Evolutionary conservation across 1,139 yeast species (phyloP), one percentile per base, ranked within the genome.

Genomic region (Pichia sp.): DNA sequence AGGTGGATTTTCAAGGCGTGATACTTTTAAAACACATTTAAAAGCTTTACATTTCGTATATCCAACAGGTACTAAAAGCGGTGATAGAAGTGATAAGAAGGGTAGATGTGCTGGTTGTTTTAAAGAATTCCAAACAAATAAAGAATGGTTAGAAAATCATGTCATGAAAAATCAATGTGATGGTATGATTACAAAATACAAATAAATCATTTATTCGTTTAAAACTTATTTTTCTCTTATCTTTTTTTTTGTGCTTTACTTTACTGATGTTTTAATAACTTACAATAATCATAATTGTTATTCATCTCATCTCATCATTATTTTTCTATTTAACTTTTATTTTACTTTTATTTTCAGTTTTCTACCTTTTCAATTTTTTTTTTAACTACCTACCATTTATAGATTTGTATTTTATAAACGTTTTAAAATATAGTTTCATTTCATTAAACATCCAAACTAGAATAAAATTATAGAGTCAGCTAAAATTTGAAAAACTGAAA

Each of bases 91-190:
- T 49, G 56, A 60, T 39, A 65, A 66, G 27, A 65, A 71, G 32
- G 82, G 82, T 10, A 60, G 78, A 49, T 77, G 82, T 62, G 78
- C 78, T 28, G 80, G 80, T 41, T 77, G 82, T 55, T 76, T 74
- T 55, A 64, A 69, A 49, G 69, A 60, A 56, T 77, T 74, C 51
- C 66, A 67, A 37, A 71, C 67, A 50, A 76, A 76, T 54, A 55
- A 62, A 35, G 67, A 66, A 30, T 77, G 82, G 82, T 61, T 76
- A 38, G 73, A 67, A 42, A 60, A 60, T 27, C 82, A 77, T 58
- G 71, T 77, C 45, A 75, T 70, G 52, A 62, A 64, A 12, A 72
- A 72, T 37, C 58, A 61, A 36, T 76, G 81, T 61, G 64, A 64
- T 36, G 75, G 73, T 16, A 65, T 71, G 47, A 71, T 70, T 7